Percentiles rank a stretch among this genome's conserved stretches.
These are phyloP conservation scores for Sporothrix humicola DNA, from an alignment of 2,329 filamentous ascomycete species.

Conservation along the genomic window DNA sequence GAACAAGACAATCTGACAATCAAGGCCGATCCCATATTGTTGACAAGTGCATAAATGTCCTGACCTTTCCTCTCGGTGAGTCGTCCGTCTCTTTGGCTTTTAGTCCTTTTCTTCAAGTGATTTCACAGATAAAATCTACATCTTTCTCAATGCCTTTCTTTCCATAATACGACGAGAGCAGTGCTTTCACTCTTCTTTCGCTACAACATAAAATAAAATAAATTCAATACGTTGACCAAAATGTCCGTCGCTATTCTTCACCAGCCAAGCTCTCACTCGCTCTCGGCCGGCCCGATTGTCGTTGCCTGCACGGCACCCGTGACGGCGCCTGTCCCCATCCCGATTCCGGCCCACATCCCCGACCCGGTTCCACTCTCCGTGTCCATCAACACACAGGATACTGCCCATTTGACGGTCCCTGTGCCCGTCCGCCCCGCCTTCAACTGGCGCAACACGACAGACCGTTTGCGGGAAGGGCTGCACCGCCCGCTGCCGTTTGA, in stretches of 20 bases:
- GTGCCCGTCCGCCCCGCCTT: slow-evolving; percentile 19
- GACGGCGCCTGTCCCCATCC: slow-evolving; percentile 6
- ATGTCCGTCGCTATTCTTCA: slow-evolving; percentile 20
- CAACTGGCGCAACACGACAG: slow-evolving; percentile 21
- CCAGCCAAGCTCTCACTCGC: not conserved
- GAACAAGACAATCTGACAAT: not conserved
- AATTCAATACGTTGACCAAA: not conserved
- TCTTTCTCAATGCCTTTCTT: not conserved
- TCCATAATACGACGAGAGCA: slow-evolving; percentile 2
- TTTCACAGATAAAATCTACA: not conserved
- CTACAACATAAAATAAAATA: not conserved
- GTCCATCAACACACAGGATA: not conserved
- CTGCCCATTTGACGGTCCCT: not conserved
- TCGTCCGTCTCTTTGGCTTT: not conserved
- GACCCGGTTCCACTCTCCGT: not conserved
- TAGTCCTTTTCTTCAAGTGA: not conserved
- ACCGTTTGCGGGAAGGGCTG: slow-evolving; percentile 12
- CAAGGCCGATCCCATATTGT: not conserved
- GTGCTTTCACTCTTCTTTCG: not conserved
- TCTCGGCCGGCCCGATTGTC: not conserved
- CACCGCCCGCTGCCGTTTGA: slow-evolving; percentile 23
- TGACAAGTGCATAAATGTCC: slow-evolving; percentile 15
- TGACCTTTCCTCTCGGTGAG: not conserved
- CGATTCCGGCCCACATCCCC: not conserved
- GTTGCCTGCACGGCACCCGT: slow-evolving; percentile 1